Evolutionary conservation across 1,139 yeast genomes (phyloP), one percentile per base, ranked within the genome.

Genomic region (Meyerozyma smithsonii): DNA sequence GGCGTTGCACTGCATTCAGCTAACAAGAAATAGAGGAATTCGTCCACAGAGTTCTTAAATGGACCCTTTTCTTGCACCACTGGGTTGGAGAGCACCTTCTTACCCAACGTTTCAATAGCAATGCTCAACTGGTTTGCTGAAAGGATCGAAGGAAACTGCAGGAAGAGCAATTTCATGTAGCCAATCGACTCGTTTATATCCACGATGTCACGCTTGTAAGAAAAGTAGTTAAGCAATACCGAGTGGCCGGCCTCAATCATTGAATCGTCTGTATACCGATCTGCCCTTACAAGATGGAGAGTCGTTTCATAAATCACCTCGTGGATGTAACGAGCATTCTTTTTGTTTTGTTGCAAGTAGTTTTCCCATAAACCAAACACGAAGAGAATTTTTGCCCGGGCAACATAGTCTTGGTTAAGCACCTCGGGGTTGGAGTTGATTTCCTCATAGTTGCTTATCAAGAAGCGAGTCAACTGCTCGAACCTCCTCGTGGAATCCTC

Each of bases 191-290:
- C 48, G 46, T 56, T 35, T 4, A 72, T 49, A 12, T 68, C 21
- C 55, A 5, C 42, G 47, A 10, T 48, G 42, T 5, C 48, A 51
- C 17, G 50, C 45, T 41, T 45, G 39, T 51, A 50, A 16, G 62
- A 56, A 46, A 69, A 72, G 47, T 69, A 74, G 37, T 73, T 65
- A 28, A 84, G 62, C 46, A 82, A 62, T 0, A 82, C 85, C 0
- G 89, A 79, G 53, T 85, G 94, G 1, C 82, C 70, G 0, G 84
- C 77, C 53, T 84, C 94, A 4, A 80, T 58, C 5, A 81, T 47
- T 7, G 72, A 72, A 36, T 61, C 52, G 35, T 61, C 59, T 7
- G 45, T 34, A 15, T 64, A 55, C 25, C 43, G 50, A 3, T 52
- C 50, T 25, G 71, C 65, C 38, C 59, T 56, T 4, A 74, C 69